These are phyloP conservation scores for Psilocybe cubensis DNA, from an alignment of 768 basidiomycete species.

Conservation along the genomic window DNA sequence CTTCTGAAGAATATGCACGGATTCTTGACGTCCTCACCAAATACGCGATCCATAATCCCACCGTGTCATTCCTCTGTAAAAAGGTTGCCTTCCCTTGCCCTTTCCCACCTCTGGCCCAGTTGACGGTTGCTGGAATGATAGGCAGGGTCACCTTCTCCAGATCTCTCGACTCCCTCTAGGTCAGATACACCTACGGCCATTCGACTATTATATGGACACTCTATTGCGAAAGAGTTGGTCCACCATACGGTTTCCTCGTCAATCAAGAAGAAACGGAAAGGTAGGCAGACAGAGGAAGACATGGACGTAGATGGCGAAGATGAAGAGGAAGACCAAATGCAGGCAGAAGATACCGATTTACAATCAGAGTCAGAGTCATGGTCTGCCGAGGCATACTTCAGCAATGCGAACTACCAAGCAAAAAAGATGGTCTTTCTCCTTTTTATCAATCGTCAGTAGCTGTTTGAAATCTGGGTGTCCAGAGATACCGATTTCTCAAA, in stretches of 20 bases:
- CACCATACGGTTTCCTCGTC: slow-evolving; percentile 42
- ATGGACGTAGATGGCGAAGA: slow-evolving; percentile 35
- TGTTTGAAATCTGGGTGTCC: neutral
- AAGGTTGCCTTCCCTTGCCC: slow-evolving; percentile 57
- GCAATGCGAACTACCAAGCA: slow-evolving; percentile 86
- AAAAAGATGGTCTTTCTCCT: slow-evolving; percentile 86
- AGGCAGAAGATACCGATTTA: slow-evolving; percentile 30
- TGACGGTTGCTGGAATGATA: slow-evolving; percentile 35
- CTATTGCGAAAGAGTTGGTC: slow-evolving; percentile 78
- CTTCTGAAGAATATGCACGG: slow-evolving; percentile 90
- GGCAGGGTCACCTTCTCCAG: slow-evolving; percentile 76
- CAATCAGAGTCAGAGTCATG: slow-evolving; percentile 59
- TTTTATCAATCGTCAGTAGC: slow-evolving; percentile 89
- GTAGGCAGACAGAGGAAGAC: slow-evolving; percentile 29
- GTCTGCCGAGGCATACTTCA: slow-evolving; percentile 76
- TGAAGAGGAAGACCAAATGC: slow-evolving; percentile 28
- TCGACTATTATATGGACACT: slow-evolving; percentile 77
- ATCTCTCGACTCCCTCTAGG: slow-evolving; percentile 77
- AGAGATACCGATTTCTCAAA: neutral
- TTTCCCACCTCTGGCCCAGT: neutral
- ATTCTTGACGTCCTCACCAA: slow-evolving; percentile 92
- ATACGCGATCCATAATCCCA: slow-evolving; percentile 94
- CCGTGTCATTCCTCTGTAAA: slow-evolving; percentile 87
- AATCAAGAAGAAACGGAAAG: slow-evolving; percentile 13
- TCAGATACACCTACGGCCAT: slow-evolving; percentile 74